These are phyloP conservation scores for Prunella vulgaris DNA, from an alignment of 257 asterid species.

Conservation along the genomic window DNA sequence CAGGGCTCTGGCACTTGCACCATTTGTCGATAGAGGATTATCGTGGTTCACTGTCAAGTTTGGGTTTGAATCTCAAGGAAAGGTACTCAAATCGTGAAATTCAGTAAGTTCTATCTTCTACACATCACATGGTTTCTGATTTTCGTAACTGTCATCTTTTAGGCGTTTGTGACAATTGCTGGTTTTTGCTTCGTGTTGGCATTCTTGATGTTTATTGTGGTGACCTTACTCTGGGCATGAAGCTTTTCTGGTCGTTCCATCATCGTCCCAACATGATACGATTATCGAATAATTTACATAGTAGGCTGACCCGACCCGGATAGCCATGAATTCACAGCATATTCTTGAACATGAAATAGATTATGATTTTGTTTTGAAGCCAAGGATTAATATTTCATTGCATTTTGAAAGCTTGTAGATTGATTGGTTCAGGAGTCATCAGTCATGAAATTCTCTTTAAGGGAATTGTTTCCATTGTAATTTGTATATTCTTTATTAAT, in stretches of 20 bases:
- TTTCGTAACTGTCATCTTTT: conserved; percentile 6
- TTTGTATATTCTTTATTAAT: too few relatives aligned
- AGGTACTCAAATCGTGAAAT: conserved; percentile 39
- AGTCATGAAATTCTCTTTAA: neutral
- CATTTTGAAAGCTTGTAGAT: neutral
- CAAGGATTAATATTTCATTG: neutral
- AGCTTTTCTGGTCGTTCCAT: neutral
- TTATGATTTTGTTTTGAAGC: neutral
- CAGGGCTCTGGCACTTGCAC: conserved; percentile 97
- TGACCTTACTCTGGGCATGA: conserved; percentile 73
- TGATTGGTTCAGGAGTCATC: neutral
- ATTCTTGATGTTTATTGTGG: conserved; percentile 52
- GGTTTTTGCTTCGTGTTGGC: conserved; percentile 81
- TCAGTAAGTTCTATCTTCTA: neutral
- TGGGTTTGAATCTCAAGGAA: conserved; percentile 66
- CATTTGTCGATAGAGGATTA: conserved; percentile 68
- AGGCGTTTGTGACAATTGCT: conserved; percentile 61
- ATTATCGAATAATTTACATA: neutral
- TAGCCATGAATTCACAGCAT: neutral
- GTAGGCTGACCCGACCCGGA: neutral
- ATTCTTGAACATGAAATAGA: neutral
- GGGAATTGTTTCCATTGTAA: neutral
- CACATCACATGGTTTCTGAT: neutral
- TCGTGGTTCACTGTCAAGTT: conserved; percentile 79
- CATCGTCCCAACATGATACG: neutral